Base-by-base conservation (phyloP, 2,329 filamentous ascomycete genomes). In the Aspergillus costaricaensis region DNA sequence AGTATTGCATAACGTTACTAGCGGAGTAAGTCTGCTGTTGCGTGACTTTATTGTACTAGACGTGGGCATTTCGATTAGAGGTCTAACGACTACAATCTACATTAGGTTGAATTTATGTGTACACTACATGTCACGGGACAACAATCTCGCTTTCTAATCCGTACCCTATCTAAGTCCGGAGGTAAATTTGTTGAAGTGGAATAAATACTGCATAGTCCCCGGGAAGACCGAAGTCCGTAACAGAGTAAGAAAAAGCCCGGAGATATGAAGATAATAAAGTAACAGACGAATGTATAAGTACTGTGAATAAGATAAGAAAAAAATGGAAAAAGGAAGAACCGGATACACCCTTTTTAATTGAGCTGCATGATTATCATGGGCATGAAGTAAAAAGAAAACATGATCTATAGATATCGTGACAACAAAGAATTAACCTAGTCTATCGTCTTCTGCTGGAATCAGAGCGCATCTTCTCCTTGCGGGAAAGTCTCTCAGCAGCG, bases 401-500 rank as follows among this genome's bases (percentile, higher is more conserved):
- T 27, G 44, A 41, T 43, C 38, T 30, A 43, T 41, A 43, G 44
- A 49, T 60, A 47, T 49, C 51, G 50, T 60, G 25, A 58, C 48
- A 53, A 60, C 41, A 51, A 51, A 60, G 50, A 59, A 61, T 51
- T 59, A 47, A 60, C 48, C 12, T 56, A 53, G 44, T 66, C 65
- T 70, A 76, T 57, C 72, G 71, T 57, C 71, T 73, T 65, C 71
- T 76, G 19, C 65, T 62, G 5, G 68, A 59, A 50, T 76, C 76
- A n/a, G 68, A 62, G 47, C 77, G 75, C 76, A 81, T 79, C 66
- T 80, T 81, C 65, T 85, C 80, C 67, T 83, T 84, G 57, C 84
- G 79, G 65, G 80, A 76, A 52, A 87, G 77, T 70, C 85, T 82
- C 44, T 86, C 84, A 23, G 77, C 74, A 9, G 83, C 80, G 54